A percentile compares a stretch with the other conserved stretches of the same genome.
Conservation (phyloP, 2,329 filamentous ascomycete species). For the Penicillium polonicum region DNA sequence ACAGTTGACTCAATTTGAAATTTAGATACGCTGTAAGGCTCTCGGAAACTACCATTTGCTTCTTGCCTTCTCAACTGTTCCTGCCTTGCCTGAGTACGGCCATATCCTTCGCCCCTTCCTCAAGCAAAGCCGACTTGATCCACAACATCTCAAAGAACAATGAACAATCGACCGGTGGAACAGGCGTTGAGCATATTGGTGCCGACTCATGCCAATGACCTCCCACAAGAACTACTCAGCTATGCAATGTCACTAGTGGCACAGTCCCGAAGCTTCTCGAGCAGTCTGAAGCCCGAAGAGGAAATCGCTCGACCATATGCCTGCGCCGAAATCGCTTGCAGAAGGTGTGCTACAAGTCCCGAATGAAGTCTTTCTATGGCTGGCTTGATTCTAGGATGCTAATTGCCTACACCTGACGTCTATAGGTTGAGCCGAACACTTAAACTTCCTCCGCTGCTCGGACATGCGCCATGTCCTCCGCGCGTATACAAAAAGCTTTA, state of each 20-base stretch:
- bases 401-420: neutral
- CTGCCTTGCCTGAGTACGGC: neutral
- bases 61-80: too few species aligned
- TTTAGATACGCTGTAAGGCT: neutral
- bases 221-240: slow-evolving; percentile 69
- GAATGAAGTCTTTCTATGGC: neutral
- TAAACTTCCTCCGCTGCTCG: slow-evolving; percentile 72
- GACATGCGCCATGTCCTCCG: slow-evolving; percentile 74
- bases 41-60: neutral
- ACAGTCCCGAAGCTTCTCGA: slow-evolving; percentile 75
- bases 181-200: slow-evolving; percentile 71
- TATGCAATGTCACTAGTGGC: slow-evolving; percentile 72
- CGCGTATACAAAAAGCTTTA: slow-evolving; percentile 82
- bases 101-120: neutral
- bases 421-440: slow-evolving; percentile 71
- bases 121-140: neutral
- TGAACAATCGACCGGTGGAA: slow-evolving; percentile 71
- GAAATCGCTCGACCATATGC: slow-evolving; percentile 82
- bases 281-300: slow-evolving; percentile 77
- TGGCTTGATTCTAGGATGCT: neutral
- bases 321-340: slow-evolving; percentile 86
- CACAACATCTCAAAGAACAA: slow-evolving; percentile 35
- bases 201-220: slow-evolving; percentile 66
- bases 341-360: slow-evolving; percentile 56
- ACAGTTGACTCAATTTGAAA: neutral